A percentile compares a stretch with the other conserved stretches of the same genome.
Conservation (phyloP, 2,329 filamentous ascomycete species). For the Nothopassalora personata region DNA sequence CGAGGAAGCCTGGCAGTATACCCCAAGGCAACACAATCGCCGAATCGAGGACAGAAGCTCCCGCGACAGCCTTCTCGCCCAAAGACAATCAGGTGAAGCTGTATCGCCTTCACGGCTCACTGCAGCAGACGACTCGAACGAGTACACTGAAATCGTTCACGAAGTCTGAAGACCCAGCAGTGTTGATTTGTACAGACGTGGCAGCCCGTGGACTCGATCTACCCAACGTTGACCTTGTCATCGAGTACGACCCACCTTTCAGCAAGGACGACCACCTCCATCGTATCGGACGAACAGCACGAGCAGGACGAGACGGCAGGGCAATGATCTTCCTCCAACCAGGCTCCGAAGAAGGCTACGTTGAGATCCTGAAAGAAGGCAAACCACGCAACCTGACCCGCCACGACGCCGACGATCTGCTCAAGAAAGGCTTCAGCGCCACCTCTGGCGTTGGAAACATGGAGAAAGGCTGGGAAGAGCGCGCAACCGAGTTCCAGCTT, state of each 20-base stretch:
- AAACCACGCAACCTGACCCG: slow-evolving; percentile 52
- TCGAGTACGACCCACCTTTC: slow-evolving; percentile 96
- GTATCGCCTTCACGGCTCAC: slow-evolving; percentile 85
- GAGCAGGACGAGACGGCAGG: slow-evolving; percentile 81
- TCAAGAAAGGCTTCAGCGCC: slow-evolving; percentile 57
- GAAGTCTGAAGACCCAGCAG: slow-evolving; percentile 64
- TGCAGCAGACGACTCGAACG: slow-evolving; percentile 81
- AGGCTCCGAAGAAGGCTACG: slow-evolving; percentile 86
- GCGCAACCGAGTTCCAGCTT: slow-evolving; percentile 63
- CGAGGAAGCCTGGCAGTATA: slow-evolving; percentile 37
- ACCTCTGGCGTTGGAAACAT: slow-evolving; percentile 24
- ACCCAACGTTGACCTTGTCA: slow-evolving; percentile 86
- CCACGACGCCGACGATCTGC: slow-evolving; percentile 59
- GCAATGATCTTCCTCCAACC: slow-evolving; percentile 87
- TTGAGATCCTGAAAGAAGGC: slow-evolving; percentile 68
- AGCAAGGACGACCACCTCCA: slow-evolving; percentile 90
- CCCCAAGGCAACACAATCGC: slow-evolving; percentile 38
- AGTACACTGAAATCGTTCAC: slow-evolving; percentile 78
- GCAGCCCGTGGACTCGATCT: slow-evolving; percentile 93
- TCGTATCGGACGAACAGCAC: slow-evolving; percentile 87
- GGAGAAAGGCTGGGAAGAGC: slow-evolving; percentile 55
- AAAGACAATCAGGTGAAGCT: slow-evolving; percentile 71
- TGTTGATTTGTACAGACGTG: slow-evolving; percentile 92
- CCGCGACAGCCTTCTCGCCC: slow-evolving; percentile 38
- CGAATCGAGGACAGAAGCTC: slow-evolving; percentile 49